phyloP scores from a whole-genome alignment of 768 basidiomycete genomes.

The Leccinum arenicola region DNA sequence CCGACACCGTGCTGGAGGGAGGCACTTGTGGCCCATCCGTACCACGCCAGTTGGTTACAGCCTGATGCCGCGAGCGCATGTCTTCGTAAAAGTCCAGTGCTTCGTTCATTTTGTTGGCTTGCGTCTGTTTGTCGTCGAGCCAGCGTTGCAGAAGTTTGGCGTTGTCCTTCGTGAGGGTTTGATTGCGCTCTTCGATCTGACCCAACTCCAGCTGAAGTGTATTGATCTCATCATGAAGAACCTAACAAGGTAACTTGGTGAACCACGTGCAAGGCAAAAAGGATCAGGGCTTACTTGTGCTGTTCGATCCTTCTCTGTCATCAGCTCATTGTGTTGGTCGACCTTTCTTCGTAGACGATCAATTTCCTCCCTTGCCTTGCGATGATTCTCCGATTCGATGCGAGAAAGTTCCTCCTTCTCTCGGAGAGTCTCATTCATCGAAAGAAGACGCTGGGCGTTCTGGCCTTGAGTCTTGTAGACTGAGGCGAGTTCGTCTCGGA shows the following conservation, averaged over 20 bases:
- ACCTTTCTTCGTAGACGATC: slow-evolving; percentile 69
- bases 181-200: slow-evolving; percentile 85
- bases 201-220: slow-evolving; percentile 89
- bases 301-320: slow-evolving; percentile 85
- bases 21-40: slow-evolving; percentile 32
- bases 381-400: slow-evolving; percentile 74
- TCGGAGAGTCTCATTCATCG: slow-evolving; percentile 92
- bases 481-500: slow-evolving; percentile 89
- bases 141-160: slow-evolving; percentile 93
- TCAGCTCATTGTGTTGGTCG: slow-evolving; percentile 78
- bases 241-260: slow-evolving; percentile 44
- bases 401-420: slow-evolving; percentile 89
- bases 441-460: slow-evolving; percentile 87
- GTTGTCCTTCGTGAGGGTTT: slow-evolving; percentile 87
- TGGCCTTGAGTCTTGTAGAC: slow-evolving; percentile 96
- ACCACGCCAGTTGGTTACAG: slow-evolving; percentile 57
- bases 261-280: background rate
- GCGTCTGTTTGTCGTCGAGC: slow-evolving; percentile 91
- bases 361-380: slow-evolving; percentile 77
- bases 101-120: slow-evolving; percentile 94
- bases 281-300: slow-evolving; percentile 60
- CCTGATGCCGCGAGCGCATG: slow-evolving; percentile 72
- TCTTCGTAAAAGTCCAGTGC: slow-evolving; percentile 88
- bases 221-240: slow-evolving; percentile 92
- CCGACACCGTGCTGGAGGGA: slow-evolving; percentile 37